These are phyloP conservation scores for Rosellinia necatrix DNA, from an alignment of 2,329 filamentous ascomycete genomes.

Conservation along the genomic window DNA sequence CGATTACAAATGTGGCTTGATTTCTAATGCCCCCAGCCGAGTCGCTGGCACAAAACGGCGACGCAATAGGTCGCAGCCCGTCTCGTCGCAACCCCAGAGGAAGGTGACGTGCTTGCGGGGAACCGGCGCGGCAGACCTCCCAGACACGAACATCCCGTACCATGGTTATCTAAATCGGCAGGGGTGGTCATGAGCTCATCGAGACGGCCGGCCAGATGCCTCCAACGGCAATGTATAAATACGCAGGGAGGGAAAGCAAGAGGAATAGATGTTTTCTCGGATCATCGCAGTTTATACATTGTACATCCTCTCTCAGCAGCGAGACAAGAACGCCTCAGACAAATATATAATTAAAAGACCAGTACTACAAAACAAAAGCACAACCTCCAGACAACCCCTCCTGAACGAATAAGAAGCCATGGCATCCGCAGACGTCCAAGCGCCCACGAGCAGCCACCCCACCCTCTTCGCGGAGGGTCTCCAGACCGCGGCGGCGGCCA, in stretches of 20 bases:
- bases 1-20: slow-evolving; percentile 29
- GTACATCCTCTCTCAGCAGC: too few relatives aligned
- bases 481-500: slow-evolving; percentile 15
- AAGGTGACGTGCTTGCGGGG: slow-evolving; percentile 40
- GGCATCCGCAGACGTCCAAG: slow-evolving; percentile 38
- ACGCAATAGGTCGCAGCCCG: slow-evolving; percentile 17
- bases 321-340: too few relatives aligned
- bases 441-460: slow-evolving; percentile 29
- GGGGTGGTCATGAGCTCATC: slow-evolving; percentile 19
- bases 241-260: not conserved
- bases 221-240: slow-evolving; percentile 11
- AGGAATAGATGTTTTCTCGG: not conserved
- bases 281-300: slow-evolving; percentile 2
- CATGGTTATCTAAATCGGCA: slow-evolving; percentile 4
- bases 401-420: too few relatives aligned
- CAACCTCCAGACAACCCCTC: too few relatives aligned
- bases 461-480: slow-evolving; percentile 23
- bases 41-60: slow-evolving; percentile 6
- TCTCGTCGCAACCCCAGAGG: slow-evolving; percentile 31
- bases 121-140: slow-evolving; percentile 16
- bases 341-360: too few relatives aligned
- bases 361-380: too few relatives aligned
- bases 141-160: not conserved
- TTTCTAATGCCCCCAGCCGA: slow-evolving; percentile 31
- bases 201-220: not conserved